Conservation (phyloP, 768 basidiomycete species). For the Hortiboletus campestris region DNA sequence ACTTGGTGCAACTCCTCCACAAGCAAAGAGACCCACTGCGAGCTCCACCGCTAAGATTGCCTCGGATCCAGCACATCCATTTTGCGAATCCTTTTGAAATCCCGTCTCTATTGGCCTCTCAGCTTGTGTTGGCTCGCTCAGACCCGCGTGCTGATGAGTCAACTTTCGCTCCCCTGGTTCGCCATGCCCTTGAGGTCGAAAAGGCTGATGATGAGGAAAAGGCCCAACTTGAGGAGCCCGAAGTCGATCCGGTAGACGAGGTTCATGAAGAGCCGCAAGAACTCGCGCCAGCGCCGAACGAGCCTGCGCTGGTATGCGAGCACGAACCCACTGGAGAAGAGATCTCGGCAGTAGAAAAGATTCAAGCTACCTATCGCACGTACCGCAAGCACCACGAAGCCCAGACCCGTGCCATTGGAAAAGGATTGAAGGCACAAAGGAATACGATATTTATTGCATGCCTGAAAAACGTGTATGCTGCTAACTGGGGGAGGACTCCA, state of each 20-base stretch:
- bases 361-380: too few relatives aligned
- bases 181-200: neutral
- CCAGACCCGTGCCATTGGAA: slow-evolving; percentile 11
- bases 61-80: too few relatives aligned
- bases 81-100: too few relatives aligned
- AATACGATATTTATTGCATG: slow-evolving; percentile 30
- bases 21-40: neutral
- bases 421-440: slow-evolving; percentile 19
- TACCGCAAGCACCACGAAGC: too few relatives aligned
- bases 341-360: slow-evolving; percentile 14
- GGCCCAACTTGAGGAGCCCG: neutral
- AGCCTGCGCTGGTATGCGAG: too few relatives aligned
- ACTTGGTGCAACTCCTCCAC: slow-evolving; percentile 26
- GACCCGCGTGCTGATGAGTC: slow-evolving; percentile 13
- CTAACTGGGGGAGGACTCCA: slow-evolving; percentile 26
- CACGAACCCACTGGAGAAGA: slow-evolving; percentile 18
- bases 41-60: too few relatives aligned
- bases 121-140: slow-evolving; percentile 10
- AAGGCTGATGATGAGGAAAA: neutral
- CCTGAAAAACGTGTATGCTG: slow-evolving; percentile 23
- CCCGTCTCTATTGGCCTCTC: neutral
- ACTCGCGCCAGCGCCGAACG: neutral
- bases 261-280: slow-evolving; percentile 14
- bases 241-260: slow-evolving; percentile 5
- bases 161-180: slow-evolving; percentile 12